Evolutionary conservation across 23 red algal species (phyloP).

Genomic region (Agarophyton chilense): DNA sequence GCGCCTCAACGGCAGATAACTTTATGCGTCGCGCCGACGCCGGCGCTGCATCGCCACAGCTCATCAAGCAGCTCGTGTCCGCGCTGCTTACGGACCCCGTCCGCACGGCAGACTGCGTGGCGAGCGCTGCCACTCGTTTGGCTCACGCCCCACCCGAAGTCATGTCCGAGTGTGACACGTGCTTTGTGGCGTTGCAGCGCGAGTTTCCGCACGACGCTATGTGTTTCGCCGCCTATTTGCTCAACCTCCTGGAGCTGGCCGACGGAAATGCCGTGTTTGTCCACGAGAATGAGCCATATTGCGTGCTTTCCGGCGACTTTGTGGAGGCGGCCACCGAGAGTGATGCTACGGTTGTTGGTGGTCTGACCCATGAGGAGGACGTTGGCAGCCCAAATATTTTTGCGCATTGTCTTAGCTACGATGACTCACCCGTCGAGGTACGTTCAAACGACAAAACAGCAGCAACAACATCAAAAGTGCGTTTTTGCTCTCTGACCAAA

Average conservation of each 20-base stretch:
- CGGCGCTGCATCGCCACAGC: background rate
- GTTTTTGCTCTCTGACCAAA: too few species aligned
- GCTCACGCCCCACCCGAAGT: conserved; percentile 25
- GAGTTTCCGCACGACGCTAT: conserved; percentile 46
- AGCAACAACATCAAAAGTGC: background rate
- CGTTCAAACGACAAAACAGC: background rate
- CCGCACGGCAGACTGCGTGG: background rate
- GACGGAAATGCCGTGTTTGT: conserved; percentile 59
- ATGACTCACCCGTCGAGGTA: conserved; percentile 56
- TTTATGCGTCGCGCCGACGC: conserved; percentile 50
- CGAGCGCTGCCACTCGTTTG: conserved; percentile 4
- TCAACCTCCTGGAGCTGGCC: conserved; percentile 24
- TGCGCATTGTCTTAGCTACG: conserved; percentile 40
- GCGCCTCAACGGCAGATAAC: conserved; percentile 14
- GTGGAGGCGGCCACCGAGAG: conserved; percentile 34
- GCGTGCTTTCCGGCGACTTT: conserved; percentile 31
- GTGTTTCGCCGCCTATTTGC: conserved; percentile 56
- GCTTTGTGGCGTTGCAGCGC: conserved; percentile 27
- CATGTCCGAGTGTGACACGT: conserved; percentile 35
- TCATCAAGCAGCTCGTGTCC: conserved; percentile 13
- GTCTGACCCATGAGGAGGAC: conserved; percentile 32
- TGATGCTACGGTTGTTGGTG: conserved; percentile 18
- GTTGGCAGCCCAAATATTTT: background rate
- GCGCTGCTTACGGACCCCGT: background rate
- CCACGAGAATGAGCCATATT: conserved; percentile 48